phyloP scores from a whole-genome alignment of 345 rosid genomes.

The Euphorbia pulcherrima region DNA sequence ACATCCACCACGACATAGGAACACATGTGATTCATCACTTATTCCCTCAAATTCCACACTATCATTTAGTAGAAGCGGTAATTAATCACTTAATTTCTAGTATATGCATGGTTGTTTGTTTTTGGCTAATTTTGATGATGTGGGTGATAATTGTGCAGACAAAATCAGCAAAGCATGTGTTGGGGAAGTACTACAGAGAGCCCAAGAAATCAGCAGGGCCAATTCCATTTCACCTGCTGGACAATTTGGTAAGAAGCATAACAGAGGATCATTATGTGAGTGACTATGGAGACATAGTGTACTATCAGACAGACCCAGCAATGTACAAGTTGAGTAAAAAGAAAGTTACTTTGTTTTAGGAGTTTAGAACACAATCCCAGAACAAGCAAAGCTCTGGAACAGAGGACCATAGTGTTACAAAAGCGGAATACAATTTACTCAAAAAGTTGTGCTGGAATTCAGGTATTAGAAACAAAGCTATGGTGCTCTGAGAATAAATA shows the following conservation, averaged over 20 bases:
- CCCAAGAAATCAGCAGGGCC: conserved; percentile 71
- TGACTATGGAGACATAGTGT: conserved; percentile 69
- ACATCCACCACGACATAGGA: conserved; percentile 83
- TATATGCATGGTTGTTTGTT: too few species aligned
- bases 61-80: conserved; percentile 81
- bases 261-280: conserved; percentile 72
- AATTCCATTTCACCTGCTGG: conserved; percentile 60
- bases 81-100: conserved; percentile 13
- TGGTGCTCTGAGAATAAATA: not conserved
- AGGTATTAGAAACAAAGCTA: too few species aligned
- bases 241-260: conserved; percentile 50
- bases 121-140: too few species aligned
- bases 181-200: conserved; percentile 83
- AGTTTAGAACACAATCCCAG: too few species aligned
- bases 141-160: conserved; percentile 5
- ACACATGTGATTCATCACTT: conserved; percentile 89
- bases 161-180: conserved; percentile 59
- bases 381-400: conserved; percentile 2
- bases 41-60: conserved; percentile 93
- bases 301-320: conserved; percentile 57
- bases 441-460: not conserved
- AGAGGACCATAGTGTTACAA: conserved; percentile 59
- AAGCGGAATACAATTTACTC: not conserved
- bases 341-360: conserved; percentile 1
- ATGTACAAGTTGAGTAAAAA: not conserved